These are phyloP conservation scores for Hortiboletus flavorubellus DNA, from an alignment of 768 basidiomycete genomes.

Conservation along the genomic window DNA sequence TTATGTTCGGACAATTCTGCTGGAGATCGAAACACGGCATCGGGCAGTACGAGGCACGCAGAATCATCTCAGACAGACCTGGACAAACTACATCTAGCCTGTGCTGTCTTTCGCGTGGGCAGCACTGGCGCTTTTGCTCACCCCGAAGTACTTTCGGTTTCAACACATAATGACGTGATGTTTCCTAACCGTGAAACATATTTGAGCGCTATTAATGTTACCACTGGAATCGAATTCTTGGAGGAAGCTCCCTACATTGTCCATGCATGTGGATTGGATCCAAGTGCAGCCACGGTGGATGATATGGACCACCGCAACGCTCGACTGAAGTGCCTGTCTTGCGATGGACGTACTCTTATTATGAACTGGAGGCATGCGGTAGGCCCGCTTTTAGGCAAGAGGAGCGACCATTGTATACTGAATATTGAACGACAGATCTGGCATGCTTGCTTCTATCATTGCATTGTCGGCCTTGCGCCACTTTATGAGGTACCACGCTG, in stretches of 20 bases:
- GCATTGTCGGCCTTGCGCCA: not conserved
- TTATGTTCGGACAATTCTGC: not conserved
- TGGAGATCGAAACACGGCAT: not conserved
- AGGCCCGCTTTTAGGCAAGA: not conserved
- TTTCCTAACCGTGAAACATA: not conserved
- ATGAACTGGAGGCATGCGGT: constrained; percentile 15
- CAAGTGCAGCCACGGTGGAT: constrained; percentile 1
- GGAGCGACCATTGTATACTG: not conserved
- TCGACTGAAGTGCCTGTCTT: constrained; percentile 9
- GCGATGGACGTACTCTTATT: not conserved
- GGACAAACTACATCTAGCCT: constrained; percentile 10
- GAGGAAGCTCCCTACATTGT: constrained; percentile 12
- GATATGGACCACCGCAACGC: constrained; percentile 15
- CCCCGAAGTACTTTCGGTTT: not conserved
- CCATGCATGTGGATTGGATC: constrained; percentile 12
- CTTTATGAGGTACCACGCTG: constrained; percentile 6
- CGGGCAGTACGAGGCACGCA: too few relatives aligned
- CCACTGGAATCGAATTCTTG: not conserved
- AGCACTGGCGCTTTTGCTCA: not conserved
- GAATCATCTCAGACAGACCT: not conserved
- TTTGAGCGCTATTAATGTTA: not conserved
- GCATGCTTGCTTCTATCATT: constrained; percentile 9
- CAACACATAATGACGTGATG: not conserved
- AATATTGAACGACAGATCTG: constrained; percentile 2
- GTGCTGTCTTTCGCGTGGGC: constrained; percentile 7